phyloP scores from a whole-genome alignment of 768 basidiomycete genomes.

The Russula ochroleuca region DNA sequence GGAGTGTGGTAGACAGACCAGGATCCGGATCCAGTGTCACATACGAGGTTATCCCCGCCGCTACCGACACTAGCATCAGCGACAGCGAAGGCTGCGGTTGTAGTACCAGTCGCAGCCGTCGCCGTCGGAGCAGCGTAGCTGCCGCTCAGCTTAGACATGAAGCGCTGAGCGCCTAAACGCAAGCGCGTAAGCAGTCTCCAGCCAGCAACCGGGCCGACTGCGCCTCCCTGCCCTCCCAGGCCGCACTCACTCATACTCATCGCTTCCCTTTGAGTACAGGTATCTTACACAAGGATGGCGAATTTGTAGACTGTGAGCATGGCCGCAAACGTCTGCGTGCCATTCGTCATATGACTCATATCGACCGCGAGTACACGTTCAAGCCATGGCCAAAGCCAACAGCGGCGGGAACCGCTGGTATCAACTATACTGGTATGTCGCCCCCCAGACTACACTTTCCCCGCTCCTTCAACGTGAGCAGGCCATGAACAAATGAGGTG shows the following conservation, averaged over 20 bases:
- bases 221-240: constrained; percentile 44
- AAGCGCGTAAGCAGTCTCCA: no score
- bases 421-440: constrained; percentile 69
- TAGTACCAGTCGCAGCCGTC: no score
- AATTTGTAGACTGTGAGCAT: constrained; percentile 64
- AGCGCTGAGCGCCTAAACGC: no score
- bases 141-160: no score
- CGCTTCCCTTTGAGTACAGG: constrained; percentile 67
- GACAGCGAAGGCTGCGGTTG: no score
- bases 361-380: constrained; percentile 64
- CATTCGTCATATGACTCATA: constrained; percentile 66
- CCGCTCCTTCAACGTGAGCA: constrained; percentile 31
- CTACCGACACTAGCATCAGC: no score
- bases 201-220: not conserved
- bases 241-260: constrained; percentile 56
- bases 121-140: no score
- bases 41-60: no score
- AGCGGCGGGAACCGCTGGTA: constrained; percentile 70
- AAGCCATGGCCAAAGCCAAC: constrained; percentile 71
- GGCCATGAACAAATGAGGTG: constrained; percentile 59
- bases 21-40: no score
- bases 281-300: constrained; percentile 65
- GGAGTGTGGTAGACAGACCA: no score
- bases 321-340: constrained; percentile 56
- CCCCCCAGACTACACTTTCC: no score